phyloP scores from a whole-genome alignment of 75 land plant genomes.

The Azolla pinnata region DNA sequence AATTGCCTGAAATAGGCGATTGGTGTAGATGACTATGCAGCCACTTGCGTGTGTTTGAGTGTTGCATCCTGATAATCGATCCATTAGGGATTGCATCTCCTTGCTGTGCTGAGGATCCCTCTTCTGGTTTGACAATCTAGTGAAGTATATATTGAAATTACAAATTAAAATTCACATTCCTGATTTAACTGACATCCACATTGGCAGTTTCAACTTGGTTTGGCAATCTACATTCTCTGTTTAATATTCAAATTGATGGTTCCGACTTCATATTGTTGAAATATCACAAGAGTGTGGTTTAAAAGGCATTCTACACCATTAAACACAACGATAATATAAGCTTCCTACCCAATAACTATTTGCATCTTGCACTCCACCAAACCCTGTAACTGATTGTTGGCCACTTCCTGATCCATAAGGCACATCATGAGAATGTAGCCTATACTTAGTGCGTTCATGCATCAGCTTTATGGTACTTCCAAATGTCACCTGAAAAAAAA shows the following conservation, averaged over 20 bases:
- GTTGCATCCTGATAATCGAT: conserved; percentile 66
- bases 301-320: conserved; percentile 1
- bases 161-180: too few species aligned
- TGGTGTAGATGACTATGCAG: conserved; percentile 91
- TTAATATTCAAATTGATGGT: too few species aligned
- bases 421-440: conserved; percentile 95
- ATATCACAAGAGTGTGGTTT: too few species aligned
- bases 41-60: conserved; percentile 90
- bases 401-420: conserved; percentile 98
- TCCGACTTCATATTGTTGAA: too few species aligned
- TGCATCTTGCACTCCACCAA: conserved; percentile 73
- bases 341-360: conserved; percentile 95
- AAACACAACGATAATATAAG: neutral
- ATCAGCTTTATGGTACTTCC: conserved; percentile 73
- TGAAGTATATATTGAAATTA: too few species aligned
- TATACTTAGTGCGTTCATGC: conserved; percentile 77
- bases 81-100: conserved; percentile 66
- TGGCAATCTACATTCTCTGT: too few species aligned
- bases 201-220: too few species aligned
- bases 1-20: conserved; percentile 85
- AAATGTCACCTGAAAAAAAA: conserved; percentile 61
- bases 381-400: conserved; percentile 91
- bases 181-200: too few species aligned
- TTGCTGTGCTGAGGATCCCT: conserved; percentile 60
- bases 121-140: conserved; percentile 68